Evolutionary conservation across 805 yeast genomes (phyloP), one percentile per base, ranked within the genome.

Genomic region (Starmerella floricola): DNA sequence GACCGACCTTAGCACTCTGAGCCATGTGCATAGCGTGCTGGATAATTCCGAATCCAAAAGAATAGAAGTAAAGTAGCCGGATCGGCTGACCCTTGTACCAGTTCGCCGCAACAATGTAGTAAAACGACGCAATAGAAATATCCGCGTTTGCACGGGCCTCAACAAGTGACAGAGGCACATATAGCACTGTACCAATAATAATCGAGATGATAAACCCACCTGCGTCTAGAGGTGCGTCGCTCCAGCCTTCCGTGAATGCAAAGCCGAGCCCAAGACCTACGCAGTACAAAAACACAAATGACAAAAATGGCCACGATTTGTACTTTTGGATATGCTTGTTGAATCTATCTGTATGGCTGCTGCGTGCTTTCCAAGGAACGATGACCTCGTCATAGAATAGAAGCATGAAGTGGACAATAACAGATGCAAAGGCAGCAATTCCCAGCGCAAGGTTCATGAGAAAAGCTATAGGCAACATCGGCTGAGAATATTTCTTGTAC

Each of bases 371-470:
- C 48, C 45, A 46, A n/a, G 47, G 47, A 13, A 57, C 57, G 52
- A 79, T 69, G 46, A 75, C 78, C 38, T 59, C 63, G 36, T 79
- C 74, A 52, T 76, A 78, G 63, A 72, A 77, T 20, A 76, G 61
- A 10, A 60, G 60, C 16, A 41, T 62, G 54, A 77, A 70, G 55
- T 79, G 81, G 12, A 70, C 66, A 42, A 79, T 63, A 11, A 78
- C 71, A 4, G 82, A 73, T 20, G 75, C 64, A 43, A 78, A 73
- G 5, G 81, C 71, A 2, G 83, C 86, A 61, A 78, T 73, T 38
- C 68, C 70, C 58, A 64, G 66, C 50, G 79, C 80, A 51, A 78
- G 76, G 5, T 76, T 65, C 23, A 79, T 57, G 27, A 76, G 68
- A 55, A 72, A 74, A 2, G 79, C 71, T n/a, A 77, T 67, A 5